Percentiles rank a stretch among this genome's conserved stretches.
These are phyloP conservation scores for Vachellia collinsii DNA, from an alignment of 306 rosid genomes.

Conservation along the genomic window DNA sequence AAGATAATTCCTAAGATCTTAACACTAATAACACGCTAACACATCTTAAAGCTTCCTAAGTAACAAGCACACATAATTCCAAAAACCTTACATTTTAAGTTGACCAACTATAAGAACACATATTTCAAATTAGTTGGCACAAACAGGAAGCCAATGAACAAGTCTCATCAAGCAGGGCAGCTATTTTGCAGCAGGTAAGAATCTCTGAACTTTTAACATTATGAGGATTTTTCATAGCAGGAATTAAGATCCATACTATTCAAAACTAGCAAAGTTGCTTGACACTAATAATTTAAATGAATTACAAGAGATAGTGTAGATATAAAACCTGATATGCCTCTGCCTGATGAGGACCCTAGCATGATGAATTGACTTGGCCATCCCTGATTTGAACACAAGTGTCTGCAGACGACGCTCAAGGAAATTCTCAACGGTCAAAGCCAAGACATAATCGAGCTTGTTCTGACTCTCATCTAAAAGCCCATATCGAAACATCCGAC, in stretches of 20 bases:
- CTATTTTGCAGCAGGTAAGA: not conserved
- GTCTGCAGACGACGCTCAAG: slow-evolving; percentile 74
- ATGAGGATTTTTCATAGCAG: not conserved
- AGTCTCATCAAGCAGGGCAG: not conserved
- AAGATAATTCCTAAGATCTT: no score
- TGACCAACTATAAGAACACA: not conserved
- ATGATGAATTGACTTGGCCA: slow-evolving; percentile 74
- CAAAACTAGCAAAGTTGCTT: not conserved
- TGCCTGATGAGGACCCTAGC: slow-evolving; percentile 72
- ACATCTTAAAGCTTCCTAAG: not conserved
- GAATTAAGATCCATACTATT: not conserved
- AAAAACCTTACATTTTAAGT: not conserved
- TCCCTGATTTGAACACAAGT: slow-evolving; percentile 64
- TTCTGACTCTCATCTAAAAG: slow-evolving; percentile 67
- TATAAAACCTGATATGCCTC: slow-evolving; percentile 56
- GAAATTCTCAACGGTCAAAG: slow-evolving; percentile 67
- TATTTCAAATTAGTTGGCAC: not conserved
- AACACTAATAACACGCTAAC: not conserved
- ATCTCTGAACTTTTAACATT: not conserved
- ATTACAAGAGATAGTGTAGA: not conserved
- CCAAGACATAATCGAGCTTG: slow-evolving; percentile 71
- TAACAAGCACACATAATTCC: not conserved
- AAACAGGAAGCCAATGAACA: not conserved
- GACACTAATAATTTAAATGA: not conserved
- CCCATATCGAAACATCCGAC: slow-evolving; percentile 64